Evolutionary conservation across 169 alveolate species (phyloP).

Genomic region (Plasmodium knowlesi): DNA sequence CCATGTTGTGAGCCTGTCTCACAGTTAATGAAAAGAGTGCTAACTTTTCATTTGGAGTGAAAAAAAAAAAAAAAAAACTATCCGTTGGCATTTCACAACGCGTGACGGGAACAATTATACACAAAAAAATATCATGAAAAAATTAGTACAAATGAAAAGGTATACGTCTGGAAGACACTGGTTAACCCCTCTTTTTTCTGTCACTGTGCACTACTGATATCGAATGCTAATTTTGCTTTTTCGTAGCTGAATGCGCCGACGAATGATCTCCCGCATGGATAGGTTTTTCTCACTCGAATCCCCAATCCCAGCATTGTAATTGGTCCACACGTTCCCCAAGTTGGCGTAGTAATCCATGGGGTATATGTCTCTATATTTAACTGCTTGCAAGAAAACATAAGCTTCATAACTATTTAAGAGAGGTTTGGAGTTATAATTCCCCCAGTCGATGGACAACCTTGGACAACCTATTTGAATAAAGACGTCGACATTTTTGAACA

Average conservation of each 20-base stretch:
- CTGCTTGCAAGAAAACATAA: conserved; percentile 92
- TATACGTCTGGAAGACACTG: neutral
- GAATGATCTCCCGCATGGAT: conserved; percentile 43
- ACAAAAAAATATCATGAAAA: neutral
- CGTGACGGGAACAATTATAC: neutral
- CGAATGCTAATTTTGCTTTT: conserved; percentile 48
- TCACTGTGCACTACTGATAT: conserved; percentile 10
- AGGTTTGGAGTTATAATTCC: conserved; percentile 93
- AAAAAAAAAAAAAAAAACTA: too few species aligned
- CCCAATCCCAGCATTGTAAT: conserved; percentile 81
- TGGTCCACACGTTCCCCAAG: conserved; percentile 92
- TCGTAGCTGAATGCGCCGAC: conserved; percentile 46
- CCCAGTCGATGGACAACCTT: conserved; percentile 99
- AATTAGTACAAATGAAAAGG: neutral
- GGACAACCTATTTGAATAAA: conserved; percentile 97
- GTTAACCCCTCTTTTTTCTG: neutral
- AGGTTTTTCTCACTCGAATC: conserved; percentile 31
- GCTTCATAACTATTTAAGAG: conserved; percentile 98
- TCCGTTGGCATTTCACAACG: neutral
- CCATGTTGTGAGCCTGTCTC: neutral
- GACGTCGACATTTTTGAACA: conserved; percentile 80
- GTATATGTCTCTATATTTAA: conserved; percentile 80
- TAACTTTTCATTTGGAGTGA: neutral
- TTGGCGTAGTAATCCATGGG: conserved; percentile 94
- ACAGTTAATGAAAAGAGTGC: neutral